phyloP scores from a whole-genome alignment of 225 moss, liverwort and hornwort species.

The Thuidium tamariscinum region DNA sequence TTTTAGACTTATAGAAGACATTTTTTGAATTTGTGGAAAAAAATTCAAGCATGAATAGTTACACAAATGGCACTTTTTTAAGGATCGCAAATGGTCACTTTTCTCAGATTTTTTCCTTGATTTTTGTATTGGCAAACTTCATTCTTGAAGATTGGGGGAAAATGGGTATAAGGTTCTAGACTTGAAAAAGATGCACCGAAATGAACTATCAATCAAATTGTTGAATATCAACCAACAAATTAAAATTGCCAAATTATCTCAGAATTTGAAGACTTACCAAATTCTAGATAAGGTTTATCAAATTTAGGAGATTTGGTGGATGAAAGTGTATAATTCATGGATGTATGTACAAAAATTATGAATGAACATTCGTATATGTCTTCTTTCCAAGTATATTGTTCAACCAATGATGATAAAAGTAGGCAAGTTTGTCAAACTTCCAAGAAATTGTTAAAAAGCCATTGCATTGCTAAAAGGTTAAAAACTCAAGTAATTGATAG shows the following conservation, averaged over 20 bases:
- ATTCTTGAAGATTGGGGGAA: rapidly evolving
- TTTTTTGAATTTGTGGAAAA: neutral
- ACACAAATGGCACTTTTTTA: neutral
- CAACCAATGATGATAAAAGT: neutral
- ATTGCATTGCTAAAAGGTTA: neutral
- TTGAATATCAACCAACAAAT: too few species aligned
- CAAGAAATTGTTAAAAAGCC: neutral
- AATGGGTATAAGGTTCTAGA: too few species aligned
- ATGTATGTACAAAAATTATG: neutral
- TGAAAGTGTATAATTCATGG: neutral
- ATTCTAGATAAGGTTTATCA: neutral
- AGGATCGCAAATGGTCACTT: neutral
- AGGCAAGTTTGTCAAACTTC: neutral
- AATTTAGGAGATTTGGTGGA: neutral
- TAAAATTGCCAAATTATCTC: neutral
- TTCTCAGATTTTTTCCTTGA: neutral
- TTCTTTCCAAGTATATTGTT: too few species aligned
- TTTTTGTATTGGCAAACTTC: neutral
- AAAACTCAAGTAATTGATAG: neutral
- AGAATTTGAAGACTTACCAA: neutral
- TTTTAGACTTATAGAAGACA: neutral
- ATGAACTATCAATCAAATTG: too few species aligned
- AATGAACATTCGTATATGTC: too few species aligned
- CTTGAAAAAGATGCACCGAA: too few species aligned
- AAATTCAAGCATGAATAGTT: neutral